Conservation (phyloP, 2,329 filamentous ascomycete genomes). For the Trichoderma atrobrunneum region DNA sequence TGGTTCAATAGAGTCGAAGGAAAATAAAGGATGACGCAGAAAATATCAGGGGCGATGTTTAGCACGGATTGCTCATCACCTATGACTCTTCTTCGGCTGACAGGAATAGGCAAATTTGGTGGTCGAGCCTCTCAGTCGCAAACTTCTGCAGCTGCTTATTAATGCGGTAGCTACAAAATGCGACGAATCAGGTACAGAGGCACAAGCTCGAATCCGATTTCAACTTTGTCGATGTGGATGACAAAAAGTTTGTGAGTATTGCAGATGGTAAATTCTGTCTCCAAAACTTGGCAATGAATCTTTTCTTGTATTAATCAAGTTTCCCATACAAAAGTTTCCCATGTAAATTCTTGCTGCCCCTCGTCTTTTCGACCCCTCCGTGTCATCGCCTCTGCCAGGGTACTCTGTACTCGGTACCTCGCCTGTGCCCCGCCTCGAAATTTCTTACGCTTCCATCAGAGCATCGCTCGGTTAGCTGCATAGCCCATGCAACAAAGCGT, state of each 20-base stretch:
- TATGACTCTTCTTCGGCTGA: slow-evolving; percentile 12
- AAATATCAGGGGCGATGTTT: background rate
- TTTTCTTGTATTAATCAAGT: background rate
- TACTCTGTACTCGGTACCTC: background rate
- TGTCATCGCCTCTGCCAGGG: background rate
- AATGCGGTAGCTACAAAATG: background rate
- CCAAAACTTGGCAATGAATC: background rate
- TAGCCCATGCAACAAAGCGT: slow-evolving; percentile 29
- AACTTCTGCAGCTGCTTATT: slow-evolving; percentile 1
- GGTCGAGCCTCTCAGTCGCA: background rate
- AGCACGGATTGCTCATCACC: slow-evolving; percentile 3
- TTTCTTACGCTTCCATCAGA: slow-evolving; percentile 23
- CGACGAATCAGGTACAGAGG: background rate
- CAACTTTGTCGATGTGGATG: background rate
- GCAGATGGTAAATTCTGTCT: background rate
- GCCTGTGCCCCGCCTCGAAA: slow-evolving; percentile 29
- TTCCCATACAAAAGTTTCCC: background rate
- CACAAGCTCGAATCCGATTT: background rate
- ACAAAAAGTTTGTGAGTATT: background rate
- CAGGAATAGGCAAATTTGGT: background rate
- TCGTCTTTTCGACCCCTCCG: slow-evolving; percentile 4
- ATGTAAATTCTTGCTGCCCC: background rate
- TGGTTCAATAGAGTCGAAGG: background rate
- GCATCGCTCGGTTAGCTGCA: slow-evolving; percentile 27
- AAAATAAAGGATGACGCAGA: background rate